A percentile compares a stretch with the other conserved stretches of the same genome.
These are phyloP conservation scores for Solioccasus polychromus DNA, from an alignment of 768 basidiomycete genomes.

Conservation along the genomic window DNA sequence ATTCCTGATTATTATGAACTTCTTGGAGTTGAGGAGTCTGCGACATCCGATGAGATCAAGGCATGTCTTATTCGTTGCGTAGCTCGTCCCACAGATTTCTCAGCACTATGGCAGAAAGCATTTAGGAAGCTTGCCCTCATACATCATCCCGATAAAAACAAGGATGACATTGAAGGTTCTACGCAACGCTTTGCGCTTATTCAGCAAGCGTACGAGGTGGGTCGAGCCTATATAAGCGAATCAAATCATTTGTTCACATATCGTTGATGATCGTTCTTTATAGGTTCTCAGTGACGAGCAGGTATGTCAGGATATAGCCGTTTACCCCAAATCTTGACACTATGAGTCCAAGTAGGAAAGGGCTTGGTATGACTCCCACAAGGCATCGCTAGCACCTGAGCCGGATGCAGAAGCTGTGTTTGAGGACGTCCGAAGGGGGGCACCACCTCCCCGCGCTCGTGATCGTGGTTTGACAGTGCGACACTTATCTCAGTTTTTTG, in stretches of 20 bases:
- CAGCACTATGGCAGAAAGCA: slow-evolving; percentile 51
- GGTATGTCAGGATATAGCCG: slow-evolving; percentile 43
- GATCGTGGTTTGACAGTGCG: slow-evolving; percentile 78
- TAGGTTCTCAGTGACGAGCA: slow-evolving; percentile 94
- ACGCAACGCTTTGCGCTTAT: slow-evolving; percentile 83
- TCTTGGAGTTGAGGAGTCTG: slow-evolving; percentile 76
- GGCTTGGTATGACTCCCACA: slow-evolving; percentile 97
- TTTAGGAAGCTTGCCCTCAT: slow-evolving; percentile 83
- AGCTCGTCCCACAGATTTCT: neutral
- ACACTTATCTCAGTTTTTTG: slow-evolving; percentile 84
- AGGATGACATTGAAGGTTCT: slow-evolving; percentile 76
- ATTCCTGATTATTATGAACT: slow-evolving; percentile 77
- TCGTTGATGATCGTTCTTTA: slow-evolving; percentile 41
- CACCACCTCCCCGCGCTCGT: slow-evolving; percentile 46
- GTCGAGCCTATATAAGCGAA: slow-evolving; percentile 10
- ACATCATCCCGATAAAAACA: slow-evolving; percentile 89
- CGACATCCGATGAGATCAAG: slow-evolving; percentile 87
- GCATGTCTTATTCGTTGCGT: slow-evolving; percentile 33
- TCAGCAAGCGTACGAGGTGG: slow-evolving; percentile 94
- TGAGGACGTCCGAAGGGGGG: slow-evolving; percentile 78
- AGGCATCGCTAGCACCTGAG: slow-evolving; percentile 72
- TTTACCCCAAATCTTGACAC: slow-evolving; percentile 12
- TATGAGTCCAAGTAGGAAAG: slow-evolving; percentile 69
- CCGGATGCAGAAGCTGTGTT: slow-evolving; percentile 83
- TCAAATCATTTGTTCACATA: neutral